phyloP scores from a whole-genome alignment of 257 asterid genomes.

The Sherardia arvensis region DNA sequence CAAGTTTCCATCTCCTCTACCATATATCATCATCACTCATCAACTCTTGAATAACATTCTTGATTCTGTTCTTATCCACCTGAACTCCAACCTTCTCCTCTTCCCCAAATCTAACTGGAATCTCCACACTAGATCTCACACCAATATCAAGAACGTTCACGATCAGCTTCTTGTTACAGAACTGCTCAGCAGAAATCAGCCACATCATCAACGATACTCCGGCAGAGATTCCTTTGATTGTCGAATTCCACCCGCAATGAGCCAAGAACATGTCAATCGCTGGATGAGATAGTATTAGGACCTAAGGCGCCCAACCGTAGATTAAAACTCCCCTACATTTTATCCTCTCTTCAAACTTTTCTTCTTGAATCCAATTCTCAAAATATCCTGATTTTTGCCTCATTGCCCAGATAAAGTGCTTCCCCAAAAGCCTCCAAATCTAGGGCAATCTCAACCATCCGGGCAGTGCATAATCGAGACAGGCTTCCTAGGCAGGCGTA shows the following conservation, averaged over 20 bases:
- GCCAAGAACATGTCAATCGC: background rate
- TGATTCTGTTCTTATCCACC: background rate
- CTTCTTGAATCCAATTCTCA: conserved; percentile 29
- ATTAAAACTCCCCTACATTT: conserved; percentile 27
- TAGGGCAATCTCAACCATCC: conserved; percentile 36
- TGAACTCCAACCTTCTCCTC: background rate
- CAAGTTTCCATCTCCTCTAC: background rate
- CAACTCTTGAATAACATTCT: background rate
- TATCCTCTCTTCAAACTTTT: conserved; percentile 32
- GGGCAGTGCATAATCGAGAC: conserved; percentile 20
- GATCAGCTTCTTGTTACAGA: conserved; percentile 5
- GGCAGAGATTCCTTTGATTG: background rate
- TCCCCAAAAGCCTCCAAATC: conserved; percentile 31
- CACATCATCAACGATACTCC: conserved; percentile 1
- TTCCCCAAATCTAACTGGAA: background rate
- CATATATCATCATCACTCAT: background rate
- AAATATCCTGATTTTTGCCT: conserved; percentile 24
- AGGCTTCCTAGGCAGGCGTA: conserved; percentile 47
- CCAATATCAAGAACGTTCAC: conserved; percentile 1
- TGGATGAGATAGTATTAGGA: background rate
- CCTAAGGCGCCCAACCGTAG: conserved; percentile 5
- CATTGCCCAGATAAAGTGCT: conserved; percentile 39
- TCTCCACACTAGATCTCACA: background rate
- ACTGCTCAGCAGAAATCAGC: conserved; percentile 1
- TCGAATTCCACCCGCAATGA: conserved; percentile 5